A percentile compares a stretch with the other conserved stretches of the same genome.
Conservation (phyloP, 2,329 filamentous ascomycete genomes). For the Aspergillus phoenicis region DNA sequence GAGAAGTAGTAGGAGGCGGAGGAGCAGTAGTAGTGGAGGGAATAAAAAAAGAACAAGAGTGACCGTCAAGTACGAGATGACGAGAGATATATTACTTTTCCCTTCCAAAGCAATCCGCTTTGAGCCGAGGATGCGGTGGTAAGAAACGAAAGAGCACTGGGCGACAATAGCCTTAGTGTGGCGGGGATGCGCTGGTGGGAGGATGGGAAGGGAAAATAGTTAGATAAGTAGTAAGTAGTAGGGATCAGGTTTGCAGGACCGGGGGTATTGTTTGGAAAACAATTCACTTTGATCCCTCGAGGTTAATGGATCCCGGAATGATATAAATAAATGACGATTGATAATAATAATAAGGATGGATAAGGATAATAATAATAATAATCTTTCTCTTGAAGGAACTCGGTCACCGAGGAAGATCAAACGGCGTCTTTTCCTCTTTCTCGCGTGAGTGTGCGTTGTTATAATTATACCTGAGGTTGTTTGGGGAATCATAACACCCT, state of each 20-base stretch:
- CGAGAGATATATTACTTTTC: conserved; percentile 24
- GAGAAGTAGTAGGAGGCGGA: conserved; percentile 22
- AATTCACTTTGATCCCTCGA: neutral
- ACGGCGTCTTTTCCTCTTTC: neutral
- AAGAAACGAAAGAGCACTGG: conserved; percentile 17
- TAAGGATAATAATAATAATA: too few relatives aligned
- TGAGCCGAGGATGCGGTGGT: conserved; percentile 17
- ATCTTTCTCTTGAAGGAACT: neutral
- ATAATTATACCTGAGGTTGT: conserved; percentile 2
- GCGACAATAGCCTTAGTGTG: conserved; percentile 19
- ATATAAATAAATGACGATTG: neutral
- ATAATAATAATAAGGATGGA: too few relatives aligned
- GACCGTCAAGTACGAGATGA: conserved; percentile 19
- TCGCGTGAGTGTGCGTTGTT: neutral
- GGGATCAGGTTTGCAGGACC: neutral
- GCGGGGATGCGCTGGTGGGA: conserved; percentile 18
- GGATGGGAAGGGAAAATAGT: neutral
- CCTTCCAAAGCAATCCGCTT: neutral
- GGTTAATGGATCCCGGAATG: neutral
- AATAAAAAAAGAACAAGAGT: conserved; percentile 17
- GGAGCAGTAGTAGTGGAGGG: neutral
- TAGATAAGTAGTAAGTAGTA: neutral
- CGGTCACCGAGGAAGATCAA: neutral
- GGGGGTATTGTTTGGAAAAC: neutral
- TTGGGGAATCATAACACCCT: conserved; percentile 9